These are phyloP conservation scores for Xylaria intraflava DNA, from an alignment of 495 filamentous ascomycete genomes.

Conservation along the genomic window DNA sequence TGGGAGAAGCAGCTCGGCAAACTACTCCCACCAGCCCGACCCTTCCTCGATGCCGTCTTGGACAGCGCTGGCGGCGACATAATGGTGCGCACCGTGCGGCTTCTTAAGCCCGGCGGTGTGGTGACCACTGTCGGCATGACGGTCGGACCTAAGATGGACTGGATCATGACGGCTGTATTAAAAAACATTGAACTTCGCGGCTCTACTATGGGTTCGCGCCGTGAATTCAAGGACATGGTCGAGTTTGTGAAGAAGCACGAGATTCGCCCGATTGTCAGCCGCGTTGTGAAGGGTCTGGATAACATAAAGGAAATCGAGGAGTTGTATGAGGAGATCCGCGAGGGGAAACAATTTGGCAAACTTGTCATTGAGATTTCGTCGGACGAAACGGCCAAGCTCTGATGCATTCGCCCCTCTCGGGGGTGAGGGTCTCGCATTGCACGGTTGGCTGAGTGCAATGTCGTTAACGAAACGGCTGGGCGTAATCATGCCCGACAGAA, in stretches of 20 bases:
- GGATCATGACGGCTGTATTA: constrained; percentile 61
- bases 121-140: constrained; percentile 76
- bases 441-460: too few species aligned
- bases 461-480: too few species aligned
- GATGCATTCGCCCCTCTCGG: too few species aligned
- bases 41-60: constrained; percentile 61
- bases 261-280: constrained; percentile 58
- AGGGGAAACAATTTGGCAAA: constrained; percentile 73
- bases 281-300: constrained; percentile 56
- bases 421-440: too few species aligned
- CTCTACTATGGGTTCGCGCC: constrained; percentile 68
- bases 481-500: too few species aligned
- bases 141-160: constrained; percentile 63
- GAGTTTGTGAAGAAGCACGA: constrained; percentile 58
- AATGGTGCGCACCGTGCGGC: constrained; percentile 47
- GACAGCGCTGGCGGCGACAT: constrained; percentile 75
- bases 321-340: constrained; percentile 69
- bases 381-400: constrained; percentile 16
- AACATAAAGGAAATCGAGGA: constrained; percentile 59
- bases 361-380: constrained; percentile 50
- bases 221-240: constrained; percentile 72
- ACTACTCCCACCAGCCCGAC: constrained; percentile 50
- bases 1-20: constrained; percentile 64
- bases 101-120: constrained; percentile 59
- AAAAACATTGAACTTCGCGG: constrained; percentile 69